These are phyloP conservation scores for Beauveria medogensis DNA, from an alignment of 2,329 filamentous ascomycete genomes.

Conservation along the genomic window DNA sequence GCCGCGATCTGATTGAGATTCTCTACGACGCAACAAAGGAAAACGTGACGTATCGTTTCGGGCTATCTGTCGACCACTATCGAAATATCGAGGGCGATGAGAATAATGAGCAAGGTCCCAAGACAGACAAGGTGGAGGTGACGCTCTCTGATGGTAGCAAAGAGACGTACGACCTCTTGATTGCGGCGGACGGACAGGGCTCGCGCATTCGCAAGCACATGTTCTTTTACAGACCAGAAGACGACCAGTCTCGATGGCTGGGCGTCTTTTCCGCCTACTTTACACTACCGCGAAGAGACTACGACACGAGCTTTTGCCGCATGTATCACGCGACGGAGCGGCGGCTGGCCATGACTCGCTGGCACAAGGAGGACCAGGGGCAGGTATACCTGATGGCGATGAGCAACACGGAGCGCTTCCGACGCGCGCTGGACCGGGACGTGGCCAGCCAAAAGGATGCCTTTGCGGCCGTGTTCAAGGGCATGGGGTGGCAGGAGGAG, in stretches of 20 bases:
- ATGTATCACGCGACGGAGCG: conserved; percentile 8
- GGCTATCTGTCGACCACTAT: conserved; percentile 21
- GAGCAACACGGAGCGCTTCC: conserved; percentile 5
- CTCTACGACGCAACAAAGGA: conserved; percentile 34
- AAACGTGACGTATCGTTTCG: conserved; percentile 21
- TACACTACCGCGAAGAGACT: conserved; percentile 4
- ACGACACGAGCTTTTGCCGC: conserved; percentile 8
- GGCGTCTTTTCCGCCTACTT: conserved; percentile 8
- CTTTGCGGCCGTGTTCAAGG: conserved; percentile 1
- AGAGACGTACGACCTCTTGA: conserved; percentile 40
- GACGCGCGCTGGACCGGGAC: conserved; percentile 5
- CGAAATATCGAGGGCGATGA: conserved; percentile 16
- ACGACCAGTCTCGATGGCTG: conserved; percentile 3
- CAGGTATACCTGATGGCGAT: conserved; percentile 9
- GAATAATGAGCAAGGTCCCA: conserved; percentile 21
- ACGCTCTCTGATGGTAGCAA: conserved; percentile 35
- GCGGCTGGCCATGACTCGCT: conserved; percentile 9
- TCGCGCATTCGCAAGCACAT: conserved; percentile 15
- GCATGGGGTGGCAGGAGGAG: conserved; percentile 10
- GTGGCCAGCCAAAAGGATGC: conserved; percentile 3
- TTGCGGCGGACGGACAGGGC: conserved; percentile 44
- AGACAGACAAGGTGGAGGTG: conserved; percentile 12
- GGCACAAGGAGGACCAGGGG: not conserved
- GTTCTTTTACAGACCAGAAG: conserved; percentile 6
- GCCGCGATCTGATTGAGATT: conserved; percentile 43